phyloP scores from a whole-genome alignment of 2,329 filamentous ascomycete species.

The Penicillium digitatum region DNA sequence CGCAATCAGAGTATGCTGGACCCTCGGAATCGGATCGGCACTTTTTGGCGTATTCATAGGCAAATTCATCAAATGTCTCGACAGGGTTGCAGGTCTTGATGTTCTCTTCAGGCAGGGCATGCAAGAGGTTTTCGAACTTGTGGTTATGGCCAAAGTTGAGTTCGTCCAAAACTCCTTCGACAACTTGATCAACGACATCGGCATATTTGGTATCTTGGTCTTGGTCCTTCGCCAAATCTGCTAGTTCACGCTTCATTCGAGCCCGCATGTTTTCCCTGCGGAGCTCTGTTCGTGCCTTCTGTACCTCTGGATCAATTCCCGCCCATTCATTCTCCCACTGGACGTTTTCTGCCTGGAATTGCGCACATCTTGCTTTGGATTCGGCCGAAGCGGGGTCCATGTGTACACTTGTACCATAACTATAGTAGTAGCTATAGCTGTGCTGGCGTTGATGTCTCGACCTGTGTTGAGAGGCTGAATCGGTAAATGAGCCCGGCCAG shows the following conservation, averaged over 20 bases:
- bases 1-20: neutral
- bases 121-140: neutral
- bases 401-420: constrained; percentile 29
- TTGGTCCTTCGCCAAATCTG: constrained; percentile 3
- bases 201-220: neutral
- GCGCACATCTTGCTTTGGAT: constrained; percentile 20
- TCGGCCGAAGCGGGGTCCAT: constrained; percentile 27
- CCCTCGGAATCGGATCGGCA: neutral
- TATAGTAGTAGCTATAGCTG: constrained; percentile 26
- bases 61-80: neutral
- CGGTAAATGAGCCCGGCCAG: neutral
- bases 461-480: neutral
- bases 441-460: neutral
- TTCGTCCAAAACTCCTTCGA: neutral
- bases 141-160: neutral
- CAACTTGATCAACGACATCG: neutral
- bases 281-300: constrained; percentile 4
- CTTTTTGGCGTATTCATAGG: neutral
- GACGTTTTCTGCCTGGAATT: constrained; percentile 1
- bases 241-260: constrained; percentile 12
- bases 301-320: constrained; percentile 5
- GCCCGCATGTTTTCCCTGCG: constrained; percentile 13
- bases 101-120: neutral
- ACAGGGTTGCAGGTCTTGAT: neutral
- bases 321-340: constrained; percentile 11